phyloP scores from a whole-genome alignment of 805 yeast species.

The Starmerella asiatica region DNA sequence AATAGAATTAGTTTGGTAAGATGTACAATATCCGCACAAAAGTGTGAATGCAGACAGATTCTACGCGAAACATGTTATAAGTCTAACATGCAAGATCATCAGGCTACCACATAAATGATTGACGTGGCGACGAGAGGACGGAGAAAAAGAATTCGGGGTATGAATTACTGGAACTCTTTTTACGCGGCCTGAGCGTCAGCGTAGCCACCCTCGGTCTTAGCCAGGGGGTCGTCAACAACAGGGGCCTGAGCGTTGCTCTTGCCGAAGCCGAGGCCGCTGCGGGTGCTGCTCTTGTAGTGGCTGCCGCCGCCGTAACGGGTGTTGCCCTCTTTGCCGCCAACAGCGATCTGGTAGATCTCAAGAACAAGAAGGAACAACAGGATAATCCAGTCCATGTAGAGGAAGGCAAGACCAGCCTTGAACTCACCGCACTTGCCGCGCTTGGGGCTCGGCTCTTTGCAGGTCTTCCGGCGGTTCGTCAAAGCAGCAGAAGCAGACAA shows the following conservation, averaged over 20 bases:
- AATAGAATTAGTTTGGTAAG: neutral
- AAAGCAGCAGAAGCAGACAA: conserved; percentile 14
- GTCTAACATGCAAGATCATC: neutral
- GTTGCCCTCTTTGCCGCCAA: conserved; percentile 2
- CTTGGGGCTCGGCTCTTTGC: conserved; percentile 5
- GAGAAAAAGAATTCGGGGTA: neutral
- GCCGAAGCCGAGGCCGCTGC: neutral
- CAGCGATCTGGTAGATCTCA: conserved; percentile 9
- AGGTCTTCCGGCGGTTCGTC: conserved; percentile 10
- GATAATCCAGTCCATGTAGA: conserved; percentile 17
- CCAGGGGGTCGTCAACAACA: neutral
- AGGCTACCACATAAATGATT: neutral
- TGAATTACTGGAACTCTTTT: neutral
- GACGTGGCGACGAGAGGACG: neutral
- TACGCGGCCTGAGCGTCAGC: conserved; percentile 1
- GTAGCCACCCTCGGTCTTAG: neutral
- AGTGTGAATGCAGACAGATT: too few relatives aligned
- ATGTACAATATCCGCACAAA: neutral
- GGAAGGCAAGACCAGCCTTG: conserved; percentile 17
- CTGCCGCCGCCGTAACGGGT: neutral
- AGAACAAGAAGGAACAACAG: conserved; percentile 10
- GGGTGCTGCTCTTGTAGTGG: conserved; percentile 1
- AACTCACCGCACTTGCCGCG: conserved; percentile 13
- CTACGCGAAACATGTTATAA: too few relatives aligned
- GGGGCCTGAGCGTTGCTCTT: neutral